Evolutionary conservation across 495 filamentous ascomycete genomes (phyloP).

Genomic region (Diplogelasinospora grovesii): DNA sequence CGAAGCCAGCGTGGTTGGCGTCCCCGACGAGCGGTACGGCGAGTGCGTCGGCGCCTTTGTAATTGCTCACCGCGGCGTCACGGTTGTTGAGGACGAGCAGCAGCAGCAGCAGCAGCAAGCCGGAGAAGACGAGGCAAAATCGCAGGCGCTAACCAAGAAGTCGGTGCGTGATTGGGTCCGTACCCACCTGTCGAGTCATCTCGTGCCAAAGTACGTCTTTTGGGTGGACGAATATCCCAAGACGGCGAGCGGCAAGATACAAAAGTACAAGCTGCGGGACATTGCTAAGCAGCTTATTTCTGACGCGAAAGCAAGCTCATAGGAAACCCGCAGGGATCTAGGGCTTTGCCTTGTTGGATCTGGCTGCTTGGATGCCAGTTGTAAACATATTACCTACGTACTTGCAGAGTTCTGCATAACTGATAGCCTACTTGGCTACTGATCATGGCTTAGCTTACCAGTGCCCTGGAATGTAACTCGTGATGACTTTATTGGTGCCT

Average conservation of each 20-base stretch:
- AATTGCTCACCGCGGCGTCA: conserved; percentile 41
- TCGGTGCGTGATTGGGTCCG: conserved; percentile 68
- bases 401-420: no score
- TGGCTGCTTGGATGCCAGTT: no score
- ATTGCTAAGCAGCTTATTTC: conserved; percentile 25
- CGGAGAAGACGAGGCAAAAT: no score
- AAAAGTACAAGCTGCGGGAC: conserved; percentile 84
- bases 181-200: conserved; percentile 63
- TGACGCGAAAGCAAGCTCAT: no score
- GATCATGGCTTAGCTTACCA: no score
- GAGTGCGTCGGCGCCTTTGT: conserved; percentile 85
- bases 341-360: no score
- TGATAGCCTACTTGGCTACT: no score
- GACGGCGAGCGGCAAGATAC: conserved; percentile 94
- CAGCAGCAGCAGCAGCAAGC: conserved; percentile 7
- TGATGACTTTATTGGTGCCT: no score
- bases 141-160: conserved; percentile 42
- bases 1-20: conserved; percentile 76
- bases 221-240: conserved; percentile 79
- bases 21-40: conserved; percentile 78
- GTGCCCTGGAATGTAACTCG: no score
- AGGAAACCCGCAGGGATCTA: no score
- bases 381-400: no score
- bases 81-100: conserved; percentile 20
- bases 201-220: conserved; percentile 86